Percentiles rank a stretch among this genome's conserved stretches.
Conservation (phyloP, 176 grass and related monocot genomes). For the Pharus latifolius region DNA sequence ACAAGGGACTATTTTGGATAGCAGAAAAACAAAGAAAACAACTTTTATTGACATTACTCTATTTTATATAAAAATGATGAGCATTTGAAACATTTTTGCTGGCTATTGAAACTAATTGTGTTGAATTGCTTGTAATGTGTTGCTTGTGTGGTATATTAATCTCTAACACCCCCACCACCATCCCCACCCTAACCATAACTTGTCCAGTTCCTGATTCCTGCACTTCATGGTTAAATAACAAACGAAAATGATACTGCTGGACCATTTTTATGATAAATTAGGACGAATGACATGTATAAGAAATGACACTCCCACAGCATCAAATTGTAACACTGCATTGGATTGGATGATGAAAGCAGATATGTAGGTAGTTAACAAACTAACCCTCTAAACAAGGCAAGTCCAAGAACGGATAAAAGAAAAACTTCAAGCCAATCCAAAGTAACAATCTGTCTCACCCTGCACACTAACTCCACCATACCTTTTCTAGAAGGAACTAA, state of each 20-base stretch:
- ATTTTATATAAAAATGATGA: neutral
- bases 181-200: too few relatives aligned
- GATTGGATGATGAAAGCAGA: neutral
- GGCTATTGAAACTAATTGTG: neutral
- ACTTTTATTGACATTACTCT: neutral
- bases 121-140: neutral
- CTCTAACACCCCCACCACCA: too few relatives aligned
- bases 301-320: neutral
- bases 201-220: neutral
- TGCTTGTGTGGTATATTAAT: neutral
- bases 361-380: neutral
- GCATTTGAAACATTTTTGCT: neutral
- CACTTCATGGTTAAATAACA: neutral
- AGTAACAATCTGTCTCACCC: neutral
- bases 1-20: neutral
- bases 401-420: neutral
- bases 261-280: neutral
- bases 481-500: neutral
- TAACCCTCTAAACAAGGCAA: neutral
- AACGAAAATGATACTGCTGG: neutral
- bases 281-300: neutral
- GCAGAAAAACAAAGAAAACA: constrained; percentile 3
- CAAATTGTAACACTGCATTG: neutral
- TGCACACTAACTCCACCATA: neutral
- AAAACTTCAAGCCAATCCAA: neutral